These are phyloP conservation scores for Phytopythium oedochilum DNA, from an alignment of 352 stramenopile species.

Conservation along the genomic window DNA sequence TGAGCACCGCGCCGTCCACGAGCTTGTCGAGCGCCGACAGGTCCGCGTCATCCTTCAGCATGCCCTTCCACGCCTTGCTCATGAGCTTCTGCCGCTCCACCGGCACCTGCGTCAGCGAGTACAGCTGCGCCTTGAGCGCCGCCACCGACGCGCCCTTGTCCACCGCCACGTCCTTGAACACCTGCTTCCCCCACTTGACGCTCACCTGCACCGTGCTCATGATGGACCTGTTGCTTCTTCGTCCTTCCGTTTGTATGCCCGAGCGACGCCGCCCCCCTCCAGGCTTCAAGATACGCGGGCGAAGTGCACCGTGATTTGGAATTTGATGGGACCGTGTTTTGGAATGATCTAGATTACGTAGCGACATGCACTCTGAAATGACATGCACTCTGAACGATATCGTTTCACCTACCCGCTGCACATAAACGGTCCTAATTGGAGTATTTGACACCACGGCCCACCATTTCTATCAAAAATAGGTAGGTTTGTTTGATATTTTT, in stretches of 20 bases:
- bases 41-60: constrained; percentile 85
- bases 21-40: constrained; percentile 53
- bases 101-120: constrained; percentile 73
- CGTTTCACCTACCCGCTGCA: too few species aligned
- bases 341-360: neutral
- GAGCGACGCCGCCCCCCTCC: neutral
- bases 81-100: constrained; percentile 88
- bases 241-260: neutral
- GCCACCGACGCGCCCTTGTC: constrained; percentile 63
- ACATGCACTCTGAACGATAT: too few species aligned
- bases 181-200: constrained; percentile 87
- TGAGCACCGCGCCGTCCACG: constrained; percentile 62
- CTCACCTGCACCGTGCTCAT: constrained; percentile 59
- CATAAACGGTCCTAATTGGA: too few species aligned
- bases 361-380: too few species aligned
- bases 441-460: too few species aligned
- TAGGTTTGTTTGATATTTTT: too few species aligned
- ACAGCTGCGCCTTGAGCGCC: constrained; percentile 81
- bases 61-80: constrained; percentile 87
- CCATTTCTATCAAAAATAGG: too few species aligned
- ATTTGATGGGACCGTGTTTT: neutral
- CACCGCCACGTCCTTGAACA: constrained; percentile 60
- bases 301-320: neutral
- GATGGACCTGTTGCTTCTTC: neutral
- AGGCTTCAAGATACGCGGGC: neutral